Evolutionary conservation across 2,329 filamentous ascomycete species (phyloP), one percentile per base, ranked within the genome.

Genomic region (Achaetomium macrosporum): DNA sequence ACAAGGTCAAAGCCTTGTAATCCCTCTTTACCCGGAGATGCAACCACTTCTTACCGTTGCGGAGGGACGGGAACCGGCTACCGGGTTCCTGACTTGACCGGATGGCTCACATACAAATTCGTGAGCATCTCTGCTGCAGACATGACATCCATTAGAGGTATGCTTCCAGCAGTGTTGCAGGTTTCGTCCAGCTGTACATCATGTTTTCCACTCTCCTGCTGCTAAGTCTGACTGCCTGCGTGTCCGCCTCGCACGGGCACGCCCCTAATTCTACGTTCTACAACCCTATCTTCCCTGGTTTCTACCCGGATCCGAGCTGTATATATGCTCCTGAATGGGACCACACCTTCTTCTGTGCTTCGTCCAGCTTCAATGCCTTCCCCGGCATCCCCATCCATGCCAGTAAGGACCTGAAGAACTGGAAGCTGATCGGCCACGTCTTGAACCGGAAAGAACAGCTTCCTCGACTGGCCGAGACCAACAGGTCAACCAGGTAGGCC

Each of bases 321-420:
- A 69, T 72, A 31, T 69, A 67, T 43, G 66, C 72, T 1, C 57
- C 63, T 1, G 68, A 70, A 30, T 58, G 59, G 43, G 64, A 73
- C 45, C 59, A 68, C 9, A 72, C 69, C 9, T 74, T 73, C 58
- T 75, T 71, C 61, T 74, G 72, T 53, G 70, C 69, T 5, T 69
- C 68, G 0, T 73, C 71, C 2, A 71, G 67, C 44, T 76, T 74
- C 63, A 71, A 70, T 50, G 66, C 66, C 5, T 75, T 75, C 47
- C 72, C 72, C 0, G 72, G 72, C 8, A 66, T 75, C 13, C 72
- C 73, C 0, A 69, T 76, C 19, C 69, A 75, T 53, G 69, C 71
- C 6, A 74, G 69, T 59, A 70, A 68, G 53, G 71, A 76, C 58
- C 62, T 76, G 30, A 61, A 63, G 39, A 68, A 67, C 17, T 76